Conservation (phyloP, 345 rosid genomes). For the Syzygium oleosum region DNA sequence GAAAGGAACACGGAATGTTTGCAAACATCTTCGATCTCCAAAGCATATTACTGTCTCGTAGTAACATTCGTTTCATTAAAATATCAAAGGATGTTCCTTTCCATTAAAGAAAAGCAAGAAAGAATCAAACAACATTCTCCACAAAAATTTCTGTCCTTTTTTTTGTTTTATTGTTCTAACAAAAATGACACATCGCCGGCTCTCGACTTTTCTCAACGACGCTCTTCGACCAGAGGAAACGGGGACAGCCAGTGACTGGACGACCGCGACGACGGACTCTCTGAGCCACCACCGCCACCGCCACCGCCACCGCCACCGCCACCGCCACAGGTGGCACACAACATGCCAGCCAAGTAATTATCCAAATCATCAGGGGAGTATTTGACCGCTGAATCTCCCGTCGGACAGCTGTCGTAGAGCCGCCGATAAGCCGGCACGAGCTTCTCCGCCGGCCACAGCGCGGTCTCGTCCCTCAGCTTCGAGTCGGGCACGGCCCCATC, state of each 20-base stretch:
- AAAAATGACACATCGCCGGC: background rate
- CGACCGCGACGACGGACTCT: constrained; percentile 1
- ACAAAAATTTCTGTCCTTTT: background rate
- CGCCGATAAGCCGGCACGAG: background rate
- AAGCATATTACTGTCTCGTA: background rate
- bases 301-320: background rate
- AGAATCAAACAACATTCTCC: background rate
- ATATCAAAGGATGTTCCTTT: background rate
- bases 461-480: constrained; percentile 5
- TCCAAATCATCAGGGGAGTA: constrained; percentile 3
- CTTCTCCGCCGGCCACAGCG: background rate
- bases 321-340: background rate
- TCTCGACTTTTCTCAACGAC: background rate
- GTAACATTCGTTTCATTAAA: background rate
- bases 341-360: background rate
- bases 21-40: background rate
- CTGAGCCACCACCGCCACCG: background rate
- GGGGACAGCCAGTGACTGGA: background rate
- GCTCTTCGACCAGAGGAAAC: background rate
- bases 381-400: background rate
- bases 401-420: background rate
- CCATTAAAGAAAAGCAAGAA: background rate
- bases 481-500: background rate
- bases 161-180: background rate
- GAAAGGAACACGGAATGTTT: background rate